Base-by-base conservation (phyloP, 176 grass and related monocot species). In the Triticum monococcum region DNA sequence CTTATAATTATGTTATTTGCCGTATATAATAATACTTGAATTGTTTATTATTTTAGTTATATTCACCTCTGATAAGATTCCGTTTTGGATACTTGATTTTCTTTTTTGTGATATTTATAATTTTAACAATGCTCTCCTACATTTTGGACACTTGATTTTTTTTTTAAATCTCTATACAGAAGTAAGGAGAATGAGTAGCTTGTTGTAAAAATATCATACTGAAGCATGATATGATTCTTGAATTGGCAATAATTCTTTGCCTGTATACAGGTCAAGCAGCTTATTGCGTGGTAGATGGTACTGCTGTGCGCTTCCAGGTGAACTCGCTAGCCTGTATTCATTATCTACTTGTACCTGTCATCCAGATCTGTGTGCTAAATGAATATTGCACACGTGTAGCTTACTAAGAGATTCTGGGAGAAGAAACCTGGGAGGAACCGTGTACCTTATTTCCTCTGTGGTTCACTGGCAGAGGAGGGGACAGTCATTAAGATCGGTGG, bases 251-350 rank as follows among this genome's bases (percentile, higher is more conserved):
- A 54, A 52, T 32, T 64, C 33, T 61, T 88, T 46, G 40, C 68
- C 64, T 71, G 48, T 81, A 30, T 71, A 63, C 89, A 98, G 94
- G 97, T 85, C 82, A 79, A 83, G 97, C 60, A 25, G 92, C 94
- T 90, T 96, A 98, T 79, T 94, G 91, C 65, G 86, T 81, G 82
- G 88, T 77, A 17, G 94, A 98, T 88, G 97, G 97, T 82, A 91
- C 87, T 68, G 87, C 90, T 61, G 76, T 96, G 52, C 72, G 67
- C 48, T 98, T 98, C 72, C 86, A 92, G 93, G 96, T 98, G 61
- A 87, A 75, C 22, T 87, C 31, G 56, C 8, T 85, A 64, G 35
- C 33, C 23, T 26, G 24, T 56, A 72, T 28, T 54, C 74, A 74
- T 35, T 43, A 37, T 37, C 48, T 64, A 57, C 56, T 78, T 72